A percentile compares a stretch with the other conserved stretches of the same genome.
These are phyloP conservation scores for Ogataea neopini DNA, from an alignment of 805 yeast genomes.

Conservation along the genomic window DNA sequence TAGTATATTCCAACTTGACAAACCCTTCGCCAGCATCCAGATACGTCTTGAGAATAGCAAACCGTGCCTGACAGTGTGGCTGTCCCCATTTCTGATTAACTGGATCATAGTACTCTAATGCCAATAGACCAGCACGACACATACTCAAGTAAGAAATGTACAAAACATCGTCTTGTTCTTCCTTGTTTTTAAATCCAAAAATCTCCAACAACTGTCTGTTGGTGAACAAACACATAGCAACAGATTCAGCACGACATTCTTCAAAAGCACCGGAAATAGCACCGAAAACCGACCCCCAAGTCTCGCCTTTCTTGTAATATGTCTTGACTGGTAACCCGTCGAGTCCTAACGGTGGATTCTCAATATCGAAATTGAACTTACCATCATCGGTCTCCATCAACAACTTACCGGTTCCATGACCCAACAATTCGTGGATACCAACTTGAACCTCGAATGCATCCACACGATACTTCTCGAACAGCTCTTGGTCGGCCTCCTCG, in stretches of 20 bases:
- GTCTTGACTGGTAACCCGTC: constrained; percentile 64
- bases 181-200: constrained; percentile 61
- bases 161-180: constrained; percentile 63
- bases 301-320: constrained; percentile 76
- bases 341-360: constrained; percentile 60
- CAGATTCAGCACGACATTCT: constrained; percentile 91
- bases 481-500: constrained; percentile 48
- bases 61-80: constrained; percentile 93
- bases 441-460: constrained; percentile 92
- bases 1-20: constrained; percentile 50
- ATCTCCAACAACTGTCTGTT: constrained; percentile 66
- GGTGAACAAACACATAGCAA: constrained; percentile 78
- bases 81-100: constrained; percentile 84
- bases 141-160: constrained; percentile 72
- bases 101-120: constrained; percentile 88
- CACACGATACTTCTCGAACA: constrained; percentile 69
- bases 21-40: constrained; percentile 63
- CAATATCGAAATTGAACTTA: constrained; percentile 68
- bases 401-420: constrained; percentile 90
- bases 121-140: constrained; percentile 86
- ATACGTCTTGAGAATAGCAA: constrained; percentile 76
- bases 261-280: constrained; percentile 83
- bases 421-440: constrained; percentile 87
- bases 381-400: constrained; percentile 59
- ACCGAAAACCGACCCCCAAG: constrained; percentile 90